Percentiles rank a stretch among this genome's conserved stretches.
Evolutionary conservation across 2,329 filamentous ascomycete genomes (phyloP).

Genomic region (Iodosphaeria phyllophila): DNA sequence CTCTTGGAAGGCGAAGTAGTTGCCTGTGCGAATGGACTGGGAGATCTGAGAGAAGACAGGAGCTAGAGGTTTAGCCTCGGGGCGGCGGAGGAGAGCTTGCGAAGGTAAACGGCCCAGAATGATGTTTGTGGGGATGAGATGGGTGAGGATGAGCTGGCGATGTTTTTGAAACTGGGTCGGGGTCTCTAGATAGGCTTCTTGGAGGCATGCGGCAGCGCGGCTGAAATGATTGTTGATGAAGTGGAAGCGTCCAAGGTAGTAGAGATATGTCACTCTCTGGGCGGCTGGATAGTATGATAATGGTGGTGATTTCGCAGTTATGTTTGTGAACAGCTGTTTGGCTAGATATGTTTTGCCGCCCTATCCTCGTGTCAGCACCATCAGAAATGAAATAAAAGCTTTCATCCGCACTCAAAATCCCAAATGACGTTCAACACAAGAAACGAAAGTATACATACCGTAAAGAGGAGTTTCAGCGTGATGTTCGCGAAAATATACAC

Average conservation of each 20-base stretch:
- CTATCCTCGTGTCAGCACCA: constrained; percentile 21
- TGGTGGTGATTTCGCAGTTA: constrained; percentile 66
- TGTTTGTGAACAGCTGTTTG: constrained; percentile 77
- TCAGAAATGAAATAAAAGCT: constrained; percentile 1
- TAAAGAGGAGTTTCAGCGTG: constrained; percentile 73
- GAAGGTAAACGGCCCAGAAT: constrained; percentile 73
- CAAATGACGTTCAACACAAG: background rate
- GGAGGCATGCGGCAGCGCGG: constrained; percentile 54
- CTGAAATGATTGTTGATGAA: constrained; percentile 72
- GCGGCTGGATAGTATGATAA: constrained; percentile 66
- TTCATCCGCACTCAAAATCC: constrained; percentile 1
- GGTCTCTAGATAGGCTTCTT: constrained; percentile 62
- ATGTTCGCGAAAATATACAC: constrained; percentile 89
- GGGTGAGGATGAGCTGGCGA: constrained; percentile 62
- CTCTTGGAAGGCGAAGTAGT: constrained; percentile 55
- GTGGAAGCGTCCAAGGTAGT: constrained; percentile 82
- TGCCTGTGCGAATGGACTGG: constrained; percentile 50
- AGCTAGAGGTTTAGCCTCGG: constrained; percentile 47
- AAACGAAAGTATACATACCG: constrained; percentile 26
- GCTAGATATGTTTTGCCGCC: constrained; percentile 70
- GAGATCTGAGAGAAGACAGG: constrained; percentile 58
- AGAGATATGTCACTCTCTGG: constrained; percentile 81
- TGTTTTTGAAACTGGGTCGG: constrained; percentile 46
- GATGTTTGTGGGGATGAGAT: constrained; percentile 67
- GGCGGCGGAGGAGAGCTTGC: constrained; percentile 40